A percentile compares a stretch with the other conserved stretches of the same genome.
Evolutionary conservation across 495 filamentous ascomycete species (phyloP).

Genomic region (Viridothelium virens): DNA sequence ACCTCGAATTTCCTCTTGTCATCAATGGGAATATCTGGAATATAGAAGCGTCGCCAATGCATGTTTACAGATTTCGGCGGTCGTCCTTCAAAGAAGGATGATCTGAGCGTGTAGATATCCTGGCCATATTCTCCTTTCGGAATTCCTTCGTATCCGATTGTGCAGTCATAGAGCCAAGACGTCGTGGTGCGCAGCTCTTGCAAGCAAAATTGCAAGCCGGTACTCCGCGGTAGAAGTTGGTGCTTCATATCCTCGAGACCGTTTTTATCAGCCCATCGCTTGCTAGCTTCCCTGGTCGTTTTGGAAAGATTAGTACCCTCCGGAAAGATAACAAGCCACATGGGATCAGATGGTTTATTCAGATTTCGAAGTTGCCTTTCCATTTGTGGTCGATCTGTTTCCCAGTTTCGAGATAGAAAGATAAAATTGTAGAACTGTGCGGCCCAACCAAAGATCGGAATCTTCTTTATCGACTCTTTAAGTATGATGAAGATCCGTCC

Average conservation of each 20-base stretch:
- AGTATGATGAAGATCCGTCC: constrained; percentile 40
- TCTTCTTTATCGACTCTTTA: constrained; percentile 37
- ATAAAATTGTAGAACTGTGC: constrained; percentile 40
- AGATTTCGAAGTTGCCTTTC: constrained; percentile 31
- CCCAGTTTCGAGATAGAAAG: constrained; percentile 37
- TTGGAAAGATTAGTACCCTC: constrained; percentile 38
- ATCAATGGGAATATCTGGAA: constrained; percentile 33
- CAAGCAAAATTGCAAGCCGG: constrained; percentile 36
- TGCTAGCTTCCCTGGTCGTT: constrained; percentile 31
- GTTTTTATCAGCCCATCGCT: constrained; percentile 35
- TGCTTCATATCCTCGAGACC: constrained; percentile 39
- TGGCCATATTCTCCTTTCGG: constrained; percentile 37
- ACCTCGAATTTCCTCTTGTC: constrained; percentile 34
- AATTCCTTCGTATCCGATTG: constrained; percentile 39
- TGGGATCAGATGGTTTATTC: constrained; percentile 34
- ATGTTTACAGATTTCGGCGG: constrained; percentile 41
- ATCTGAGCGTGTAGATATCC: constrained; percentile 38
- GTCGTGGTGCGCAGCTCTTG: constrained; percentile 33
- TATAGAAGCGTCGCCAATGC: constrained; percentile 38
- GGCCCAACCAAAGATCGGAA: constrained; percentile 38
- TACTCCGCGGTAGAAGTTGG: constrained; percentile 36
- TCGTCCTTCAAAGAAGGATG: constrained; percentile 38
- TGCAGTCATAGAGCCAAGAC: constrained; percentile 40
- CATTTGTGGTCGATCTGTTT: constrained; percentile 32
- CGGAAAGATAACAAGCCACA: constrained; percentile 40